Base-by-base conservation (phyloP, 331 rosid species). In the Acacia concinna region DNA sequence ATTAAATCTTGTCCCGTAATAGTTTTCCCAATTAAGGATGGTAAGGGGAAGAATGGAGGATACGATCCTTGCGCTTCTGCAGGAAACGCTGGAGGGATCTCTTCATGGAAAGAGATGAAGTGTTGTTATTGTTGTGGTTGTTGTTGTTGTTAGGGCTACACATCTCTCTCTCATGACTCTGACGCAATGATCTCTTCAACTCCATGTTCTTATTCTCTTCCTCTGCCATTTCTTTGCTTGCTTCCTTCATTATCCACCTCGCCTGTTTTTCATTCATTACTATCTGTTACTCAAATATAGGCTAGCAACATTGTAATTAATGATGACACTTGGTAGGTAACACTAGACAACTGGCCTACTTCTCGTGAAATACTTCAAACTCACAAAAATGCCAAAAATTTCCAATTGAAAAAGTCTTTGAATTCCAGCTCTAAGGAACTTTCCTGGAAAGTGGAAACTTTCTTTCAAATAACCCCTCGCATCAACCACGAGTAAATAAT, bases 31-130 rank as follows among this genome's bases (percentile, higher is more conserved):
- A 37, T 37, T 7, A 37, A 37, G 40, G 40, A 37, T 37, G 10
- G 0, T 37, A 37, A 37, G 40, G 40, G 40, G 10, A 10, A 37
- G 40, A 37, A 37, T 37, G 40, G 10, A 37, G 40, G 10, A 37
- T 37, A 7, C 40, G 40, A 37, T 37, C 40, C 40, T 7, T 37
- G 40, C 40, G 40, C 40, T 84, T 86, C 0, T 84, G 86, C 1
- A 86, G 84, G 70, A 86, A 86, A 30, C 78, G 6, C 18, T 86
- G 90, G 84, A 86, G 77, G 1, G 87, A 86, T 78, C 66, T 81
- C 52, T 74, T 84, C 90, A 86, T 86, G 38, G 84, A 84, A 78
- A 86, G 85, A 0, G 47, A 38, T 8, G 41, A 38, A 8, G 41
- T 1, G 1, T 38, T 38, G 11, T 38, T 38, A 1, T 32, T 32